Evolutionary conservation across 2,329 filamentous ascomycete species (phyloP).

Genomic region (Fusarium torreyae): DNA sequence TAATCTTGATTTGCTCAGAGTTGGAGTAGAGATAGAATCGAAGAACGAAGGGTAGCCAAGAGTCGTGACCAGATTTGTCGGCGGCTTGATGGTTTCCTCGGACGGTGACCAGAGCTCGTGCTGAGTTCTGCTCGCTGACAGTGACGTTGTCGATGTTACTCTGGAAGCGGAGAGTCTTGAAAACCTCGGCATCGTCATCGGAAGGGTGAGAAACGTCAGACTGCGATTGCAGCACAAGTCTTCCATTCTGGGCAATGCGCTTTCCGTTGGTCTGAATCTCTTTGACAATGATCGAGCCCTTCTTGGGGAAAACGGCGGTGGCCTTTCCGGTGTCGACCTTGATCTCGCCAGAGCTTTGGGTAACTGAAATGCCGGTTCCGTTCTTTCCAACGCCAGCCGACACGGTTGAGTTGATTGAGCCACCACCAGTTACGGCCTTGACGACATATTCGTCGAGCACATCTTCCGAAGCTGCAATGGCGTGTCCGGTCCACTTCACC

Average conservation of each 20-base stretch:
- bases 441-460: constrained; percentile 60
- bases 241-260: constrained; percentile 62
- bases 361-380: constrained; percentile 25
- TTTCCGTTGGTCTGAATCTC: constrained; percentile 61
- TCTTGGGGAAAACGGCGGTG: constrained; percentile 59
- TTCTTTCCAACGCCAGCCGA: constrained; percentile 11
- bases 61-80: constrained; percentile 51
- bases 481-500: constrained; percentile 74
- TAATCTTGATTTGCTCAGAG: constrained; percentile 67
- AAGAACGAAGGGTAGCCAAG: constrained; percentile 66
- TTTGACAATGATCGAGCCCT: constrained; percentile 58
- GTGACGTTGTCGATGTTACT: constrained; percentile 67
- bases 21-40: constrained; percentile 73
- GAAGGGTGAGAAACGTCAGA: constrained; percentile 59
- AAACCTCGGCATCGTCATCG: constrained; percentile 41
- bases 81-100: constrained; percentile 56
- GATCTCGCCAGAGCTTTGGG: constrained; percentile 50
- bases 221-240: constrained; percentile 68
- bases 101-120: constrained; percentile 62
- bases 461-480: constrained; percentile 61
- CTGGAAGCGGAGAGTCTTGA: constrained; percentile 62
- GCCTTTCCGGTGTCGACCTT: constrained; percentile 63
- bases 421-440: constrained; percentile 30
- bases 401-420: constrained; percentile 31
- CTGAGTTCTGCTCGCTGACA: constrained; percentile 58